A percentile compares a stretch with the other conserved stretches of the same genome.
Conservation (phyloP, 192 early-diverging fungal species). For the Coemansia sp. region DNA sequence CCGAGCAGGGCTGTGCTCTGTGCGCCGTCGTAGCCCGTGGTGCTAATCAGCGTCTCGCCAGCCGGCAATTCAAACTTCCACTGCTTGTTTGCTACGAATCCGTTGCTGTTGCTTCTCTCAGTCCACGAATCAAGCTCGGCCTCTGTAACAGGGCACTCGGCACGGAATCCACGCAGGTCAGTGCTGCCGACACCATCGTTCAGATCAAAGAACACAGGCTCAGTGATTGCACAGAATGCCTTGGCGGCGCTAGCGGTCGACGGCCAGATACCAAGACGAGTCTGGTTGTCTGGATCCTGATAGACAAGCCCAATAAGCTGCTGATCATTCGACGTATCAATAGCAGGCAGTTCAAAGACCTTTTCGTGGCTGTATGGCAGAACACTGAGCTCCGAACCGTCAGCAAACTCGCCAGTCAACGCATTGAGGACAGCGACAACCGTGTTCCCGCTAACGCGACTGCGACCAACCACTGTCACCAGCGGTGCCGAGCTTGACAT, state of each 20-base stretch:
- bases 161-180: conserved; percentile 56
- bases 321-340: conserved; percentile 38
- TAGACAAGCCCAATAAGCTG: conserved; percentile 29
- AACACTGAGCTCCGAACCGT: background rate
- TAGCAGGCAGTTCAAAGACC: conserved; percentile 60
- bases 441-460: conserved; percentile 17
- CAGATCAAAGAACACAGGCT: conserved; percentile 68
- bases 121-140: conserved; percentile 16
- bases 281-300: conserved; percentile 4
- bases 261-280: conserved; percentile 61
- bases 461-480: conserved; percentile 32
- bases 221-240: conserved; percentile 56
- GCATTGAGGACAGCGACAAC: conserved; percentile 36
- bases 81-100: conserved; percentile 2
- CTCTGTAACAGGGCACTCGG: conserved; percentile 46
- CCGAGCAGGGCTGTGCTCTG: conserved; percentile 85
- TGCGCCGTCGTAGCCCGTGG: conserved; percentile 30
- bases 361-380: conserved; percentile 44
- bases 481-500: conserved; percentile 25
- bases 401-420: conserved; percentile 22
- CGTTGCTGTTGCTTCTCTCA: conserved; percentile 8
- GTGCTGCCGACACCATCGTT: conserved; percentile 51
- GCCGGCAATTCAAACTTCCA: conserved; percentile 61
- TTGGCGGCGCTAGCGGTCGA: conserved; percentile 52
- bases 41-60: conserved; percentile 55